These are phyloP conservation scores for Oenanthe javanica DNA, from an alignment of 140 eudicot genomes.

Conservation along the genomic window DNA sequence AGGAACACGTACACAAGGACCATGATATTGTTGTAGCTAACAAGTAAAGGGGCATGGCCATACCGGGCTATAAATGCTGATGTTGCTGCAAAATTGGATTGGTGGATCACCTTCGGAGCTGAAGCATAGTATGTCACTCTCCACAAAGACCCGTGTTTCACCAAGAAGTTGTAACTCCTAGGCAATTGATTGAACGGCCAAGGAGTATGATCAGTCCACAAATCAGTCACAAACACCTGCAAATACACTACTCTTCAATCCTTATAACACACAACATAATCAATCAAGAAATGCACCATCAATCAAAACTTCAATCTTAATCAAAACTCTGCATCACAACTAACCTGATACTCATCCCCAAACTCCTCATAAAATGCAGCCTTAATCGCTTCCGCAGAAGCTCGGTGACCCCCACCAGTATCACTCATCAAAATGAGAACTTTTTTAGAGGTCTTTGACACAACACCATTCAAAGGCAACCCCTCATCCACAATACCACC, in stretches of 20 bases:
- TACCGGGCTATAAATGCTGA: slow-evolving; percentile 91
- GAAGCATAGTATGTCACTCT: slow-evolving; percentile 83
- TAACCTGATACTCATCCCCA: slow-evolving; percentile 92
- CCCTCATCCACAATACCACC: slow-evolving; percentile 51
- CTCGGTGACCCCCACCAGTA: slow-evolving; percentile 97
- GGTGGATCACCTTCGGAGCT: slow-evolving; percentile 81
- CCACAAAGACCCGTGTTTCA: slow-evolving; percentile 90
- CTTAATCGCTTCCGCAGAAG: slow-evolving; percentile 96
- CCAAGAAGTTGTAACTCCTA: slow-evolving; percentile 88
- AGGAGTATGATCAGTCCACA: slow-evolving; percentile 97
- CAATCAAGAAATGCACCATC: slow-evolving; percentile 9
- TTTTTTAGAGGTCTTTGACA: slow-evolving; percentile 41
- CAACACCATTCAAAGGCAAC: slow-evolving; percentile 43
- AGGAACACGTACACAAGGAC: neutral
- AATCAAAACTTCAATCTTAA: neutral
- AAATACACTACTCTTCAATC: slow-evolving; percentile 2
- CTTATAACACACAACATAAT: slow-evolving; percentile 16
- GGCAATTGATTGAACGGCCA: slow-evolving; percentile 99
- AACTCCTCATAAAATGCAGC: slow-evolving; percentile 75
- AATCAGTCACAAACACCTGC: slow-evolving; percentile 90
- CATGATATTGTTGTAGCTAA: neutral
- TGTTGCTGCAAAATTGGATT: slow-evolving; percentile 93
- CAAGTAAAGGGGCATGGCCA: slow-evolving; percentile 8
- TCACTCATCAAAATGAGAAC: slow-evolving; percentile 97
- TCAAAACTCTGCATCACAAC: slow-evolving; percentile 4